Evolutionary conservation across 2,329 filamentous ascomycete species (phyloP).

Genomic region (Leptographium flavum): DNA sequence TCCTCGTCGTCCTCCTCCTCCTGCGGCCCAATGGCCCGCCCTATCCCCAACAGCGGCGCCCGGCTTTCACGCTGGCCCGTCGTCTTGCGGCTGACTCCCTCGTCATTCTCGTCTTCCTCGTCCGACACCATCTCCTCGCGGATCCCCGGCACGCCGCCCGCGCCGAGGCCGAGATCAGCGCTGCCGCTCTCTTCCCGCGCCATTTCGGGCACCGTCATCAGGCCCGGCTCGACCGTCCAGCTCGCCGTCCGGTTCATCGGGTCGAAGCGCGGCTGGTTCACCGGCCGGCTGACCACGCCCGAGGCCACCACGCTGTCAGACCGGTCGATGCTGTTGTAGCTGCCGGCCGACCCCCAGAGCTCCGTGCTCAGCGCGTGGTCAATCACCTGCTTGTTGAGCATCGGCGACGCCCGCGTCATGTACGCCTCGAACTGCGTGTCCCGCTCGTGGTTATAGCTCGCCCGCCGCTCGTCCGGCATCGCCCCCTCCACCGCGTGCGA

Average conservation of each 20-base stretch:
- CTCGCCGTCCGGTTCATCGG: conserved; percentile 17
- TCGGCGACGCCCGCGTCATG: conserved; percentile 7
- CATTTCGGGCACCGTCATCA: conserved; percentile 24
- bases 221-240: conserved; percentile 21
- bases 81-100: background rate
- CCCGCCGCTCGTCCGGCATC: conserved; percentile 1
- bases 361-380: conserved; percentile 19
- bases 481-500: background rate
- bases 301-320: conserved; percentile 15
- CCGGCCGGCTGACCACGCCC: conserved; percentile 9
- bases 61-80: background rate
- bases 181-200: background rate
- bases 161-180: no score
- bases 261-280: conserved; percentile 9
- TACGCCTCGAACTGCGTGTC: conserved; percentile 17
- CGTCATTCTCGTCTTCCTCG: background rate
- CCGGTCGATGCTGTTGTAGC: conserved; percentile 8
- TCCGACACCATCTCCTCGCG: background rate
- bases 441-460: conserved; percentile 15
- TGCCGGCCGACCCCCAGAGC: conserved; percentile 16
- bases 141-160: background rate
- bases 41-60: background rate
- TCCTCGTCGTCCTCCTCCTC: no score
- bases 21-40: no score
- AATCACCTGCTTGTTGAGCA: conserved; percentile 14